Base-by-base conservation (phyloP, 306 rosid genomes). In the Trifolium subterraneum region DNA sequence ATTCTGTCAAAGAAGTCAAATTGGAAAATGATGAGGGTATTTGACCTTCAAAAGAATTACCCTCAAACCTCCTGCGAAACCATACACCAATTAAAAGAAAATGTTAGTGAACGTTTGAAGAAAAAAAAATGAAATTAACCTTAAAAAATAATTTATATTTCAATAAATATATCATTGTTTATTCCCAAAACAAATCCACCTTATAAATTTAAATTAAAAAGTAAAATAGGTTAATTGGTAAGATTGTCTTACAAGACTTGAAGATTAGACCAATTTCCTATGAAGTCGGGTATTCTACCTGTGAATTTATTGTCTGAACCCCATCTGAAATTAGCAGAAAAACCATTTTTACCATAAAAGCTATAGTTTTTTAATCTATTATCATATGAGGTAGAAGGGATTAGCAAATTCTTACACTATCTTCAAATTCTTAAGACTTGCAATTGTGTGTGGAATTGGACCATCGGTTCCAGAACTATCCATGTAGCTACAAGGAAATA, bases 391-490 rank as follows among this genome's bases (percentile, higher is more conserved):
- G 18, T 42, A 31, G n/a, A 64, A 70, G 64, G 18, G 35, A 13
- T 73, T 51, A n/a, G 31, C 38, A 72, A 79, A 71, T 44, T 80
- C 88, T 92, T 89, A 89, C 98, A 91, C 15, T 64, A 3, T 48
- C 3, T 0, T 2, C 84, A 93, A 59, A 82, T 70, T 90, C 29
- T 2, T 81, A 1, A 93, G 84, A 29, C 81, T 72, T 19, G 90
- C 79, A 88, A 93, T 82, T 77, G 96, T 75, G 48, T 85, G 70
- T 72, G 97, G 98, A 82, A 93, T 86, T 75, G 84, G 84, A 29
- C 98, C 98, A 18, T 90, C 78, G 36, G 86, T 70, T 79, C 98
- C 96, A 5, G 88, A 84, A 74, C 98, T 93, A 83, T 78, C 90
- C 18, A 86, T 10, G 71, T 89, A 91, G 66, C 97, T 91, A 90